Percentiles rank a stretch among this genome's conserved stretches.
phyloP scores from a whole-genome alignment of 192 early-diverging fungal species.

The Mortierella hygrophila region DNA sequence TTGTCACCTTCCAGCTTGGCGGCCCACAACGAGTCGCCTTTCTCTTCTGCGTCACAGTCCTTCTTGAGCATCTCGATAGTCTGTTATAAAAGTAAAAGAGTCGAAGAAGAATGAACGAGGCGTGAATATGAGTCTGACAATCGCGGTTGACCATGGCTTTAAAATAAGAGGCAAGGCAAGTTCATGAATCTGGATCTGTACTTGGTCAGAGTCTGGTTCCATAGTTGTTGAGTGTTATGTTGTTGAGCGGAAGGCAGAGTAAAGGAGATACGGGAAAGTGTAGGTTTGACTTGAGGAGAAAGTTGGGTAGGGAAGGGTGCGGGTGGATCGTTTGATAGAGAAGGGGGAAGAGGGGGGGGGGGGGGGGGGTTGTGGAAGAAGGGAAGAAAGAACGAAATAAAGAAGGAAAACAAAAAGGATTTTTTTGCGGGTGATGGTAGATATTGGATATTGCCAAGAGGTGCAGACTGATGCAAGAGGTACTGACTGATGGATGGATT shows the following conservation, averaged over 20 bases:
- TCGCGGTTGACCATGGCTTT: not conserved
- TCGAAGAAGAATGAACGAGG: not conserved
- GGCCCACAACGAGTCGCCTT: not conserved
- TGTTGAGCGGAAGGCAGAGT: not conserved
- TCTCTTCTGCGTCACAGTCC: not conserved
- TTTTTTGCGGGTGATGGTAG: too few species aligned
- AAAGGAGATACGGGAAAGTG: not conserved
- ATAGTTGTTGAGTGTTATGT: not conserved
- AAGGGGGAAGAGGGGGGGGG: too few species aligned
- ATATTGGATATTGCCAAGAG: too few species aligned
- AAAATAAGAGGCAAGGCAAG: not conserved
- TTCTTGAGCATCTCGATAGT: not conserved
- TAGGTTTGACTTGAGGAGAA: not conserved
- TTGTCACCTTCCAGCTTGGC: too few species aligned
- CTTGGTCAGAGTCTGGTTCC: not conserved
- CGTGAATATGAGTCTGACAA: not conserved
- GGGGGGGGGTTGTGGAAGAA: too few species aligned
- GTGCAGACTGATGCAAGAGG: too few species aligned
- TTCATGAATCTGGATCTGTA: not conserved
- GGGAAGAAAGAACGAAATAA: too few species aligned
- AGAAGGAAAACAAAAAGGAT: too few species aligned
- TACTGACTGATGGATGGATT: too few species aligned
- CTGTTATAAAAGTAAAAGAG: not conserved
- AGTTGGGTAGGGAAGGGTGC: too few species aligned
- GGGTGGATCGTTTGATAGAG: too few species aligned